Evolutionary conservation across 306 rosid species (phyloP).

Genomic region (Sechiopsis laciniata): DNA sequence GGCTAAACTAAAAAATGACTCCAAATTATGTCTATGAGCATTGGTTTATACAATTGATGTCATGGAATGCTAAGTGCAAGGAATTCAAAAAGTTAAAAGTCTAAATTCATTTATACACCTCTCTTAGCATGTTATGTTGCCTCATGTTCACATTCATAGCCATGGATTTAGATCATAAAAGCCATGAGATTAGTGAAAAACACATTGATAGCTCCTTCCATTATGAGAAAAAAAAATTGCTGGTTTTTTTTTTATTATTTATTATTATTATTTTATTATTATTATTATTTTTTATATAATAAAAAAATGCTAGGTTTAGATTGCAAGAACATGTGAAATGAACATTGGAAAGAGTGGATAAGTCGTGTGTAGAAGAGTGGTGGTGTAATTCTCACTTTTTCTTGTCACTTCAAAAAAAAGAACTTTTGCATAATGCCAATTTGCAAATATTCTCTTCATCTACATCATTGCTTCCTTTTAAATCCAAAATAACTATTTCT

Average conservation of each 20-base stretch:
- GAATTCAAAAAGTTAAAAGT: background rate
- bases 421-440: background rate
- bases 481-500: background rate
- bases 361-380: background rate
- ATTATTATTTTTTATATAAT: no score
- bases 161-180: constrained; percentile 7
- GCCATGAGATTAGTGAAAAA: background rate
- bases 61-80: background rate
- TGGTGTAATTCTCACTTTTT: constrained; percentile 13
- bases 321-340: constrained; percentile 12
- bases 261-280: no score
- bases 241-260: no score
- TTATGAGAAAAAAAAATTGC: background rate
- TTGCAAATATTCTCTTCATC: constrained; percentile 12
- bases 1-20: no score
- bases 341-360: background rate
- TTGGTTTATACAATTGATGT: background rate
- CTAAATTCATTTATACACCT: background rate
- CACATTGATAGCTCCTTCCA: constrained; percentile 13
- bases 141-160: background rate
- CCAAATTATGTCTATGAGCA: no score
- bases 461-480: constrained; percentile 5
- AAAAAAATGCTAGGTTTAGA: background rate
- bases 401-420: background rate
- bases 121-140: background rate